Evolutionary conservation across 1,139 yeast genomes (phyloP), one percentile per base, ranked within the genome.

Genomic region (Meyerozyma elateridarum): DNA sequence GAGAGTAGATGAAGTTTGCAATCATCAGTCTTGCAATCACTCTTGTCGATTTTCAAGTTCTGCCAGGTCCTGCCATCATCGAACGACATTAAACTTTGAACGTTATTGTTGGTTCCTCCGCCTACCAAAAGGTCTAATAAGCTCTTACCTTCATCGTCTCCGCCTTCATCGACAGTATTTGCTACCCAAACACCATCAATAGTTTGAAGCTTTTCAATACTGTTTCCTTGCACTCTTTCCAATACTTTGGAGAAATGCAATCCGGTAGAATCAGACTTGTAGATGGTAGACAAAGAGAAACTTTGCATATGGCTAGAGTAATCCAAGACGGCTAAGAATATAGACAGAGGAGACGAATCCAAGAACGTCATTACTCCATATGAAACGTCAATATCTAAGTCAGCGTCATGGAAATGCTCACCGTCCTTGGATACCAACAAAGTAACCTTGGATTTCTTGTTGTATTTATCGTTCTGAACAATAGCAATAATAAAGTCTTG

Each of bases 121-220:
- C 63, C 63, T 22, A 56, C 47, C n/a, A 48, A 32, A 18, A 46
- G 29, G 39, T 62, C 67, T 20, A 59, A 40, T 4, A 57, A 36
- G 0, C 56, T 38, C 26, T 52, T 46, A 4, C 44, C 49, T n/a
- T 40, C 35, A n/a, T 46, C 44, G 4, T 38, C 38, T 6, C 41
- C 46, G 6, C 42, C 41, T 3, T 32, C 27, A 3, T 34, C 37
- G 8, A 37, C 44, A 16, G 36, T 36, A 41, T 73, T 73, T n/a
- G 79, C 75, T 29, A 82, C 50, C 80, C 87, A 74, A 13, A 76
- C 75, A 9, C 93, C 93, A 39, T 82, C 88, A 25, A 82, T 64
- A n/a, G 69, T 69, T 40, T 76, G 70, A 7, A 79, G 65, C 40
- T 75, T 75, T 26, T 65, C 68, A 15, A 79, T 49, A 14, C 69